Conservation (phyloP, 2,329 filamentous ascomycete genomes). For the Tolypocladium pustulatum region DNA sequence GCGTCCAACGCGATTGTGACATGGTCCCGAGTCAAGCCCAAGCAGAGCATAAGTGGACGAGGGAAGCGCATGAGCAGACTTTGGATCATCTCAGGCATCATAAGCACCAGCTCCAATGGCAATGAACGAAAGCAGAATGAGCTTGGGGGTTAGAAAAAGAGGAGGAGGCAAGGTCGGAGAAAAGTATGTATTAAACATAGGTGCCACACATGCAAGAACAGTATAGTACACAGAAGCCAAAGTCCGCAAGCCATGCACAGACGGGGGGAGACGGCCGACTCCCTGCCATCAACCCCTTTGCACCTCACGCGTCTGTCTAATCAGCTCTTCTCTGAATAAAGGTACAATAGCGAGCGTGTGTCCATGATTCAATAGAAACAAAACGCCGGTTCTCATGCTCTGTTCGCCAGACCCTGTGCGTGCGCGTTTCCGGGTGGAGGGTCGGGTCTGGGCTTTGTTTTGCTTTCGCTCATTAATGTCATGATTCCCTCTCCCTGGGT, state of each 20-base stretch:
- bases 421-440: not conserved
- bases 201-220: not conserved
- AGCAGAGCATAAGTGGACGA: too few relatives aligned
- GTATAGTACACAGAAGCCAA: not conserved
- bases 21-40: too few relatives aligned
- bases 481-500: not conserved
- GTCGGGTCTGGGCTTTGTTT: not conserved
- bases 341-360: not conserved
- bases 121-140: too few relatives aligned
- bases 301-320: not conserved
- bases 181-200: not conserved
- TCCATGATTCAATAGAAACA: not conserved
- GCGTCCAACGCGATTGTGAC: too few relatives aligned
- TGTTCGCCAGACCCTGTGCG: not conserved
- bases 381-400: slow-evolving; percentile 8
- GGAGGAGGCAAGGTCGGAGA: not conserved
- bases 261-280: not conserved
- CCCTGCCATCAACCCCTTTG: not conserved
- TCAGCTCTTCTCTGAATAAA: not conserved
- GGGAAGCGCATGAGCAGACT: too few relatives aligned
- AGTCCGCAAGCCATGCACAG: not conserved
- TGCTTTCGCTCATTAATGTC: not conserved
- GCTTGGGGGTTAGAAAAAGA: too few relatives aligned
- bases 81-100: too few relatives aligned
- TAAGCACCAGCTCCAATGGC: too few relatives aligned